phyloP scores from a whole-genome alignment of 805 yeast genomes.

The Pichia manshurica region DNA sequence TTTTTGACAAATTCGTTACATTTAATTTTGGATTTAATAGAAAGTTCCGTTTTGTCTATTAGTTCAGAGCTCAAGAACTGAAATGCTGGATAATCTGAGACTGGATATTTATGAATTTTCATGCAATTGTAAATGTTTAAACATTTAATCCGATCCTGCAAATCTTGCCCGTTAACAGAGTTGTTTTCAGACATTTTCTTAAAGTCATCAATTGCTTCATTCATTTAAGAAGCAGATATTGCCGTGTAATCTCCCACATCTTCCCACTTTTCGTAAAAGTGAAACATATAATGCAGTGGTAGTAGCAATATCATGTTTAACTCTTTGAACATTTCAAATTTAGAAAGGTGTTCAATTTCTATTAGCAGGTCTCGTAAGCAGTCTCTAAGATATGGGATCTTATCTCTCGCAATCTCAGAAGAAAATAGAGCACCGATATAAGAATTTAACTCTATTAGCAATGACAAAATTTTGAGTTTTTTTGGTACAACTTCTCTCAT shows the following conservation, averaged over 20 bases:
- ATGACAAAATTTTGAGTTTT: neutral
- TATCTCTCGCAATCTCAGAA: neutral
- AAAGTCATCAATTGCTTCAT: neutral
- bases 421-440: constrained; percentile 4
- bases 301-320: neutral
- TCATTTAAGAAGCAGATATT: neutral
- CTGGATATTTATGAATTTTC: constrained; percentile 1
- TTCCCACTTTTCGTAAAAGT: constrained; percentile 7
- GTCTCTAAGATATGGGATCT: neutral
- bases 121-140: constrained; percentile 5
- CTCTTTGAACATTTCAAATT: neutral
- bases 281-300: constrained; percentile 2
- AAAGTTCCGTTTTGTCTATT: neutral
- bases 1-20: constrained; percentile 3
- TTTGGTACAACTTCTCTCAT: neutral
- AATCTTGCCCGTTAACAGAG: neutral
- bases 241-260: constrained; percentile 5
- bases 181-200: neutral
- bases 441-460: constrained; percentile 4
- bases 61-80: neutral
- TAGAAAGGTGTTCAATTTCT: constrained; percentile 2
- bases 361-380: neutral
- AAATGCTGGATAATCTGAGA: neutral
- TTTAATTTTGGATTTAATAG: constrained; percentile 1
- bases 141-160: neutral